Percentiles rank a stretch among this genome's conserved stretches.
Evolutionary conservation across 2,329 filamentous ascomycete species (phyloP).

Genomic region (Fulvia fulva): DNA sequence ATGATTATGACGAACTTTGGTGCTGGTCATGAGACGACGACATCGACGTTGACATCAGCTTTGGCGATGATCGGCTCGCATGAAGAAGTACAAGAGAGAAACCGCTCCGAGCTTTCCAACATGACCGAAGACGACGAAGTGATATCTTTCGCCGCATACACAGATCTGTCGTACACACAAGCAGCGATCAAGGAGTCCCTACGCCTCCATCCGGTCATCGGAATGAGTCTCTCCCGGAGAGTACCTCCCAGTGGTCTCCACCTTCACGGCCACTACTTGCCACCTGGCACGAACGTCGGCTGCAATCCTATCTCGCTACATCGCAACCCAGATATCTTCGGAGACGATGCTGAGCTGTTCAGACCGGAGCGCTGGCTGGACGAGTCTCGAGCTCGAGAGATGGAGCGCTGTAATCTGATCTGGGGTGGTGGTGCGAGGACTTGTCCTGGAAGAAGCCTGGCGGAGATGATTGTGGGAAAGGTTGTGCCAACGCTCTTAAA

Average conservation of each 20-base stretch:
- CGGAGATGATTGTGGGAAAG: conserved; percentile 29
- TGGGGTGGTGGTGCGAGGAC: conserved; percentile 24
- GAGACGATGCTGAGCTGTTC: conserved; percentile 32
- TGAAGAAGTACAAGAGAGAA: neutral
- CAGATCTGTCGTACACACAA: conserved; percentile 38
- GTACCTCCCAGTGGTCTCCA: conserved; percentile 36
- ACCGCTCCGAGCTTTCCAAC: neutral
- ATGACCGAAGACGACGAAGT: neutral
- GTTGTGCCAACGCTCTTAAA: conserved; percentile 10
- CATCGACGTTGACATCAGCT: conserved; percentile 10
- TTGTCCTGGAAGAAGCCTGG: conserved; percentile 21
- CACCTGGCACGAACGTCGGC: conserved; percentile 30
- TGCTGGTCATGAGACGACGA: conserved; percentile 20
- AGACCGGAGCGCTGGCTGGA: conserved; percentile 36
- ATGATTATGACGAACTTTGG: conserved; percentile 22
- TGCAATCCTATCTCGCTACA: conserved; percentile 35
- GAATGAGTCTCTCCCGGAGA: conserved; percentile 38
- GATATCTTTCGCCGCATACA: conserved; percentile 23
- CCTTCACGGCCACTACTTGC: conserved; percentile 35
- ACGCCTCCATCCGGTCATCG: conserved; percentile 43
- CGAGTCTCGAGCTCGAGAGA: conserved; percentile 8
- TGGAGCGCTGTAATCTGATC: conserved; percentile 18
- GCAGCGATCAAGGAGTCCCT: conserved; percentile 44
- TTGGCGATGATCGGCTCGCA: conserved; percentile 14
- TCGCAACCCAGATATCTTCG: conserved; percentile 30